Evolutionary conservation across 192 early-diverging fungal species (phyloP).

Genomic region (Glomus cerebriforme): DNA sequence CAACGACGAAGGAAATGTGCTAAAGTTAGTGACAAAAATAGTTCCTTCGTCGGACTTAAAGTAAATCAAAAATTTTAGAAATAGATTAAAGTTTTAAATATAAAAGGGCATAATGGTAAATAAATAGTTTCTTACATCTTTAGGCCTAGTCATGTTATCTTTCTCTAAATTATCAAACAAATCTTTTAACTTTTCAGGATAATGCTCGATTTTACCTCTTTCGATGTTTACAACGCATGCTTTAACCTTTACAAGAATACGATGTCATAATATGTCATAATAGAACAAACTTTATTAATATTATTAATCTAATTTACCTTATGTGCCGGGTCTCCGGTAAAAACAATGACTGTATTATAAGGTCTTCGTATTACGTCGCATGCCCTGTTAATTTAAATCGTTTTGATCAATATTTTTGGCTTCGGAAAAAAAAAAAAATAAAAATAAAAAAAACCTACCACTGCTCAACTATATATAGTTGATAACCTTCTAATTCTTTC

Average conservation of each 20-base stretch:
- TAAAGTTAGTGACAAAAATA: constrained; percentile 44
- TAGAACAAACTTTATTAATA: background rate
- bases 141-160: constrained; percentile 36
- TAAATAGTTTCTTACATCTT: constrained; percentile 40
- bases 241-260: constrained; percentile 36
- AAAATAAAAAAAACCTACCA: constrained; percentile 40
- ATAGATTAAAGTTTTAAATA: background rate
- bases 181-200: constrained; percentile 34
- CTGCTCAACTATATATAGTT: constrained; percentile 52
- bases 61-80: background rate
- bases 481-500: constrained; percentile 42
- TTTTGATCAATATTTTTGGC: background rate
- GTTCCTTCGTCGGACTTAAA: constrained; percentile 41
- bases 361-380: constrained; percentile 38
- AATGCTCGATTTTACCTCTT: constrained; percentile 36
- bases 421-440: too few relatives aligned
- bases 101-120: background rate
- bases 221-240: constrained; percentile 41
- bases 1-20: constrained; percentile 41
- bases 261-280: background rate
- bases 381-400: constrained; percentile 34
- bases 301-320: too few relatives aligned
- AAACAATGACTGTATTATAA: constrained; percentile 48
- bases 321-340: constrained; percentile 44
- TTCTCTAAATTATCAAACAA: constrained; percentile 33